Base-by-base conservation (phyloP, 228 moss, liverwort and hornwort species). In the Sphagnum magellanicum region DNA sequence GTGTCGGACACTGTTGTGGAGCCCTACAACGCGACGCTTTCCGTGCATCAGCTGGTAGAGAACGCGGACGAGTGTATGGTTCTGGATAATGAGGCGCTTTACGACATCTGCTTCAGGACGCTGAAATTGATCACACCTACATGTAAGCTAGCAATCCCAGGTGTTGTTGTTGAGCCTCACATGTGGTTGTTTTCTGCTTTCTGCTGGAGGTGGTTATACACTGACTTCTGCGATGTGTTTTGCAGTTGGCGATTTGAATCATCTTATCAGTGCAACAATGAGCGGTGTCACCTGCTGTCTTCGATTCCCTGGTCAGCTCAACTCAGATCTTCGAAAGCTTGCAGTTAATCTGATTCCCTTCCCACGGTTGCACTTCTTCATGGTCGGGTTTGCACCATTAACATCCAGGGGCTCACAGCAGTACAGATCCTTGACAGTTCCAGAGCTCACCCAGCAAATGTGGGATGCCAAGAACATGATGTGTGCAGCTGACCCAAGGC, bases 381-480 rank as follows among this genome's bases (percentile, higher is more conserved):
- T 70, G 70, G 70, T 70, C 15, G 70, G 70, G 10, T 70, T 70
- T 61, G 70, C 70, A 5, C 70, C 70, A 6, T 60, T 70, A 10
- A 70, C 70, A 0, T 70, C 70, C 48, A 61, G 70, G 50, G 70
- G 70, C 48, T 70, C 70, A 17, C 70, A 70, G 70, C 70, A 70
- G 50, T 70, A 70, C 61, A 14, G 70, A 17, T 60, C 70, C 5
- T 50, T 70, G 50, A 81, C 81, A 10, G 81, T 81, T 50, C 81
- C 81, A 1, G 81, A 81, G 74, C 71, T 81, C 60, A 81, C 81
- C 6, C 84, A 84, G 17, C 84, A 84, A 59, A 84, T 84, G 84
- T 84, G 84, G 84, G 84, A 84, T 51, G 84, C 84, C 6, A 84
- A 84, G 73, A 84, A 84, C 63, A 84, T 84, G 84, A 84, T 84